These are phyloP conservation scores for Ustilago loliicola DNA, from an alignment of 1,284 basidiomycete genomes.

Conservation along the genomic window DNA sequence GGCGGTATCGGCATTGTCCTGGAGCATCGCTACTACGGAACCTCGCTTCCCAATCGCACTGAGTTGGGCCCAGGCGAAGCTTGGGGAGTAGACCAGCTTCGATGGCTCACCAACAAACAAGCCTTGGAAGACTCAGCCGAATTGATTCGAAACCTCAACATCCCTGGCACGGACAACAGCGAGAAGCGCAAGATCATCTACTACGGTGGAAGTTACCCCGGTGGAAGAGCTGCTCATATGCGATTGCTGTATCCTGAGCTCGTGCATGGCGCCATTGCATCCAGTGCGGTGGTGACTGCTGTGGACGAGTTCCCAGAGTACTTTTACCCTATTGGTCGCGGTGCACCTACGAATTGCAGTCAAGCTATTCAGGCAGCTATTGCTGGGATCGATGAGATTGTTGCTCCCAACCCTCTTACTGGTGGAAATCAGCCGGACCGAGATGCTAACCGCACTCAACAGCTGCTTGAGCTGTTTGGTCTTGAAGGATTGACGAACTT, in stretches of 20 bases:
- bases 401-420: constrained; percentile 58
- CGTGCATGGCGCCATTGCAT: constrained; percentile 91
- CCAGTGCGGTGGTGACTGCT: constrained; percentile 71
- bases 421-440: constrained; percentile 52
- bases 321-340: constrained; percentile 84
- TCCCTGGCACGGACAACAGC: constrained; percentile 79
- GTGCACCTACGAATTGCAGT: constrained; percentile 81
- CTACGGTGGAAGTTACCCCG: constrained; percentile 87
- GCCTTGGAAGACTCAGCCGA: constrained; percentile 90
- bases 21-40: constrained; percentile 77
- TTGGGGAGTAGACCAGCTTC: constrained; percentile 72
- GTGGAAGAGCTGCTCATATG: constrained; percentile 94
- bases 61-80: constrained; percentile 76
- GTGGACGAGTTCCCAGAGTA: constrained; percentile 74
- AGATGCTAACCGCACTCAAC: constrained; percentile 33
- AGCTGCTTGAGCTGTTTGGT: constrained; percentile 56
- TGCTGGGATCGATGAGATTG: constrained; percentile 58
- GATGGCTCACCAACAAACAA: constrained; percentile 89
- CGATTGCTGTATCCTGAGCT: constrained; percentile 85
- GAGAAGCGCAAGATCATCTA: constrained; percentile 80
- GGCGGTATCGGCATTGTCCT: constrained; percentile 86
- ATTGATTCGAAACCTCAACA: constrained; percentile 86
- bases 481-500: constrained; percentile 50
- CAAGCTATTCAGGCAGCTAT: constrained; percentile 76
- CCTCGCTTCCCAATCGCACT: constrained; percentile 82